These are phyloP conservation scores for Malus fusca DNA, from an alignment of 306 rosid species.

Conservation along the genomic window DNA sequence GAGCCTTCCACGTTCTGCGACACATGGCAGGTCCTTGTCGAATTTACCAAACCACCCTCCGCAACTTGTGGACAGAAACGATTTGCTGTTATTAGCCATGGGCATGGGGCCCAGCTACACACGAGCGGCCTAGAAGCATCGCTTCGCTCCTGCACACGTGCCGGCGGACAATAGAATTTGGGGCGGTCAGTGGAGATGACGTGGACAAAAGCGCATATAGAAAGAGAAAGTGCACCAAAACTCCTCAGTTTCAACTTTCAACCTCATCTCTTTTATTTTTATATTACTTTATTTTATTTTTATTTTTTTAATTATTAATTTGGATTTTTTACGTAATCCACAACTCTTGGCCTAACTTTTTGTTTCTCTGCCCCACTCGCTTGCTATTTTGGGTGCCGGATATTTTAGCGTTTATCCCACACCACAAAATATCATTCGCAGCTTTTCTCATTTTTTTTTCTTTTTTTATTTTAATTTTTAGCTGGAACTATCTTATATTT, in stretches of 20 bases:
- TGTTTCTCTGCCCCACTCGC: not conserved
- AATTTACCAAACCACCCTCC: conserved; percentile 1
- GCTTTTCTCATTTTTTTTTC: not conserved
- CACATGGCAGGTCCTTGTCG: not conserved
- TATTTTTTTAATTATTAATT: not conserved
- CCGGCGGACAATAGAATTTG: not conserved
- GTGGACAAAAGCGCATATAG: not conserved
- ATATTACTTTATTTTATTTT: too few species aligned
- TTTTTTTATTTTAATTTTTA: not conserved
- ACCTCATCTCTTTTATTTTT: not conserved
- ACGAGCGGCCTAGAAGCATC: not conserved
- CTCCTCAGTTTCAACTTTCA: not conserved
- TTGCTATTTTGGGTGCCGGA: conserved; percentile 2
- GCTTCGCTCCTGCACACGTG: not conserved
- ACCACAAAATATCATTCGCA: conserved; percentile 15
- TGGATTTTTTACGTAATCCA: conserved; percentile 18
- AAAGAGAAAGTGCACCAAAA: not conserved
- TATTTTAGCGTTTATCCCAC: conserved; percentile 10
- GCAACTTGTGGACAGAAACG: conserved; percentile 8
- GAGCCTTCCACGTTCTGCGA: not conserved
- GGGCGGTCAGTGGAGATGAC: not conserved
- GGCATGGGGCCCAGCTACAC: not conserved
- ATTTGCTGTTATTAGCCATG: not conserved
- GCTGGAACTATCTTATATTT: too few species aligned
- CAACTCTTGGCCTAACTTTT: conserved; percentile 14